A percentile compares a stretch with the other conserved stretches of the same genome.
phyloP scores from a whole-genome alignment of 2,329 filamentous ascomycete species.

The Neocucurbitaria cava region DNA sequence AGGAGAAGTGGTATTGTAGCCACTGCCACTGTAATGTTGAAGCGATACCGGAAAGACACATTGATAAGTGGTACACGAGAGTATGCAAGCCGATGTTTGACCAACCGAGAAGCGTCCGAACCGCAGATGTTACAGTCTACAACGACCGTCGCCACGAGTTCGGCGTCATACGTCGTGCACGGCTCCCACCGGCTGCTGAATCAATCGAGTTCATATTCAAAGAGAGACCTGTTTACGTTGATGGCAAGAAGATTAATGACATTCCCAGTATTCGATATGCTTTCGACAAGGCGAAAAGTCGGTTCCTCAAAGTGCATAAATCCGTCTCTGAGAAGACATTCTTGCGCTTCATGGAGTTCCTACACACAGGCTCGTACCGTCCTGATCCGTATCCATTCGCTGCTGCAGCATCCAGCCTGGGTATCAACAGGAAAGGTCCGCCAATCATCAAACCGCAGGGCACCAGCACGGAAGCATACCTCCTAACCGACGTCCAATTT shows the following conservation, averaged over 20 bases:
- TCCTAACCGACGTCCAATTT: conserved; percentile 33
- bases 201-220: conserved; percentile 50
- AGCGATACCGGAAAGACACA: conserved; percentile 20
- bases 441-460: conserved; percentile 30
- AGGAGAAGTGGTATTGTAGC: conserved; percentile 33
- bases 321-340: conserved; percentile 38
- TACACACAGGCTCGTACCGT: conserved; percentile 31
- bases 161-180: conserved; percentile 34
- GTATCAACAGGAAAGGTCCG: conserved; percentile 19
- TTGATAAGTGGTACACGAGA: conserved; percentile 43
- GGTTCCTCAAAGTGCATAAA: conserved; percentile 41
- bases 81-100: conserved; percentile 41
- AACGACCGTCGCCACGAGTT: conserved; percentile 36
- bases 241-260: conserved; percentile 33
- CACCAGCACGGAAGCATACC: conserved; percentile 9
- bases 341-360: conserved; percentile 43
- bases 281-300: conserved; percentile 32
- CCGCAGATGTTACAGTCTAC: conserved; percentile 37
- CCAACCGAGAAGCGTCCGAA: conserved; percentile 23
- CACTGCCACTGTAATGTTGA: conserved; percentile 28
- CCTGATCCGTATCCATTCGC: conserved; percentile 18
- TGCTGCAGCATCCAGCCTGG: conserved; percentile 4
- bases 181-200: conserved; percentile 36
- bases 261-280: conserved; percentile 40
- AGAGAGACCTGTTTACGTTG: conserved; percentile 42